Base-by-base conservation (phyloP, 495 filamentous ascomycete genomes). In the Lichenothelia convexa region DNA sequence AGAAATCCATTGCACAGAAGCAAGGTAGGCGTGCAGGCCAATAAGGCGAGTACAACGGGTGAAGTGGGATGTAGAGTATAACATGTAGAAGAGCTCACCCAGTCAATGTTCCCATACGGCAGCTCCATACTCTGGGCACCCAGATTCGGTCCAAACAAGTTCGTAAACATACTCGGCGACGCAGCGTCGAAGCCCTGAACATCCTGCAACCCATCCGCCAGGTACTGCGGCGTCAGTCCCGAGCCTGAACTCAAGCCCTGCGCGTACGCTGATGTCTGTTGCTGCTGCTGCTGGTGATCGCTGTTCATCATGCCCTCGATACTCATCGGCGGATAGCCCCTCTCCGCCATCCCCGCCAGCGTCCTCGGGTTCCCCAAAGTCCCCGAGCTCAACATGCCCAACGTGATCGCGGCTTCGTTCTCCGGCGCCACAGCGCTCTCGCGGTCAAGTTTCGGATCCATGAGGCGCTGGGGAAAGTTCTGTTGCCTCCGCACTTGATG, bases 351-450 rank as follows among this genome's bases (percentile, higher is more conserved):
- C 21, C 3, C 21, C 1, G n/a, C 27, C 20, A 43, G 19, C 35
- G 37, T 35, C 35, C 36, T 30, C 45, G 67, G 57, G 46, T 71
- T 73, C 1, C 71, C 71, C 58, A 80, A 61, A 2, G 74, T 80
- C 9, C 72, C 70, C 7, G 73, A 78, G 37, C 69, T 75, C 30
- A 87, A 61, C 65, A 92, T 75, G 7, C 77, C 79, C 21, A 91
- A 53, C 1, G 78, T 86, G 74, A 87, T 78, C 2, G 82, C 82
- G 4, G 81, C 81, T 24, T 72, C 70, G 42, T 80, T 73, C 47
- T 63, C 60, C 0, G 60, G 60, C n/a, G 57, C 53, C 4, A 61
- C 41, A n/a, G n/a, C n/a, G n/a, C n/a, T n/a, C n/a, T n/a, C n/a
- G n/a, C n/a, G n/a, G n/a, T n/a, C n/a, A n/a, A n/a, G n/a, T 22